phyloP scores from a whole-genome alignment of 1,139 yeast genomes.

The Kazachstania sp. region DNA sequence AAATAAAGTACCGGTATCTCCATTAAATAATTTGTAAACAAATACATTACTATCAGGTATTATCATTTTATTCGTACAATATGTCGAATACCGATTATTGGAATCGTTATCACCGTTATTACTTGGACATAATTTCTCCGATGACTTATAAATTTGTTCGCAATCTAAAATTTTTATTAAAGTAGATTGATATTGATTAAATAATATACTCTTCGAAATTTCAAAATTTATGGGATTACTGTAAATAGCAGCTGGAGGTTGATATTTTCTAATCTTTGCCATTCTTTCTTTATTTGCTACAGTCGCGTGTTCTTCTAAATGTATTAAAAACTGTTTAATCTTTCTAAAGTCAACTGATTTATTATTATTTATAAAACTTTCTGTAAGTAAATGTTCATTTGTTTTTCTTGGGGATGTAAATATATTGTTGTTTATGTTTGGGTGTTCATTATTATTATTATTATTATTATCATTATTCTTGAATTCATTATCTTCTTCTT shows the following conservation, averaged over 20 bases:
- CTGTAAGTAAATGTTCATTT: neutral
- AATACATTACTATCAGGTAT: neutral
- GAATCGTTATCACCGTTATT: neutral
- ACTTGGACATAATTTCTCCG: neutral
- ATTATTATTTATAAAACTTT: neutral
- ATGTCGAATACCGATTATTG: neutral
- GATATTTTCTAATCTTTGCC: neutral
- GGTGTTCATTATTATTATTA: neutral
- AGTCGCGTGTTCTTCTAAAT: slow-evolving; percentile 1
- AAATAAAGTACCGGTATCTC: slow-evolving; percentile 8
- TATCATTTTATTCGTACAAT: too few relatives aligned
- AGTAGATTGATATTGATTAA: neutral
- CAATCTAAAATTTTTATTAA: slow-evolving; percentile 1
- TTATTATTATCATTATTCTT: neutral
- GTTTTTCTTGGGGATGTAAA: neutral
- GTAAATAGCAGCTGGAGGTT: neutral
- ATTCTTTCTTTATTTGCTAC: neutral
- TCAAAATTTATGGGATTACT: neutral
- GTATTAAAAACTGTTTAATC: neutral
- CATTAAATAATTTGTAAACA: slow-evolving; percentile 6
- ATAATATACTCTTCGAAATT: neutral
- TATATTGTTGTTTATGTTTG: neutral
- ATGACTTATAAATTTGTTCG: neutral
- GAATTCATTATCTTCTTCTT: neutral
- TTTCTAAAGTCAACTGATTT: neutral